Evolutionary conservation across 805 yeast species (phyloP), one percentile per base, ranked within the genome.

Genomic region (Komagataella populi): DNA sequence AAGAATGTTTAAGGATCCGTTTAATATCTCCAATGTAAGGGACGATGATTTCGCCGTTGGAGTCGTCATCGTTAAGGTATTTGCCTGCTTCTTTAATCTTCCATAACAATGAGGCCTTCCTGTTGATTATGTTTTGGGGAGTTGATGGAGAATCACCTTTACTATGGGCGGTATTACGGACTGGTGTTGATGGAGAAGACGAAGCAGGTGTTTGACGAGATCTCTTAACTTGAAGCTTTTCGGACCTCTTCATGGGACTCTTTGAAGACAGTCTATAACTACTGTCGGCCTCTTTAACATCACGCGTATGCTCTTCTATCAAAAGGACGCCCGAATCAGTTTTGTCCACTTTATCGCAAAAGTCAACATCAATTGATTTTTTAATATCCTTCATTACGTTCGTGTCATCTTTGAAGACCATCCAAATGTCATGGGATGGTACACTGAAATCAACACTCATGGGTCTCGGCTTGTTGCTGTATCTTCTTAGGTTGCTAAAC

Each of bases 331-430:
- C 39, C 39, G 39, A 12, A 30, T 10, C 39, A 14, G 14, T 8
- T 14, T 30, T 30, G 5, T 30, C 39, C 39, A 30, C 39, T 30
- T 6, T 4, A 30, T 30, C 14, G 14, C 39, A 30, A 30, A 30
- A 30, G n/a, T 30, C 39, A 30, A 8, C 39, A 5, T 30, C 39
- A 2, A 30, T 30, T 30, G 39, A 30, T 3, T 14, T 14, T 30
- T 12, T 30, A 30, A 30, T 30, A 90, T 97, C 2, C 74, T 91
- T 54, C 96, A 91, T 67, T 87, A 86, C 64, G 77, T 80, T 59
- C 97, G 97, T 10, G 80, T 85, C 30, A 96, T 96, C 12, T 80
- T 84, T 70, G 97, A 91, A 67, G 60, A 81, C 5, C 97, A 90
- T 60, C 39, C 39, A 30, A 30, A 30, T 30, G 14, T 30, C 39